Evolutionary conservation across 148 eudicot species (phyloP).

Genomic region (Camellia japonica): DNA sequence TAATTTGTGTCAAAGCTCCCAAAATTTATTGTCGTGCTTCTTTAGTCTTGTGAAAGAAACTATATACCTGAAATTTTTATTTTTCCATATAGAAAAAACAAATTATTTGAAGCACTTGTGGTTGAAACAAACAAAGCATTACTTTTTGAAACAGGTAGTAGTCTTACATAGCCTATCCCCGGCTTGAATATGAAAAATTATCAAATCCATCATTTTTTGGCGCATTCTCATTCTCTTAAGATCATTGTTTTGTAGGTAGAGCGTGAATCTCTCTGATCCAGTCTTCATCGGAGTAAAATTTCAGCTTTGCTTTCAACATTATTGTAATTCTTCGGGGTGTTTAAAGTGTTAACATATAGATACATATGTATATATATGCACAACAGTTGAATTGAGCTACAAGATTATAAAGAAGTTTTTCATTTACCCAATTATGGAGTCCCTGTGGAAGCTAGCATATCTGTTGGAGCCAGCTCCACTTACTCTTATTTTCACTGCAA

Average conservation of each 20-base stretch:
- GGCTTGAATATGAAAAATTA: background rate
- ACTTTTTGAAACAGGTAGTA: background rate
- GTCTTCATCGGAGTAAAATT: constrained; percentile 20
- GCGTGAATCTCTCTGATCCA: constrained; percentile 30
- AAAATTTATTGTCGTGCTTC: background rate
- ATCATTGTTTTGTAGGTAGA: constrained; percentile 33
- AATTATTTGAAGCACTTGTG: background rate
- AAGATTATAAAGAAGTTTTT: constrained; percentile 9
- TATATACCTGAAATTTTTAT: background rate
- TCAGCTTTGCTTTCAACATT: constrained; percentile 25
- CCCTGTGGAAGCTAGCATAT: constrained; percentile 76
- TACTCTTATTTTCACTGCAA: constrained; percentile 81
- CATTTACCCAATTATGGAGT: constrained; percentile 52
- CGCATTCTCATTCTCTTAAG: background rate
- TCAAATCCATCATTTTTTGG: background rate
- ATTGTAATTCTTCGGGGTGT: constrained; percentile 7
- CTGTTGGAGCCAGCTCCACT: constrained; percentile 89
- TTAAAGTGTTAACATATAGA: background rate
- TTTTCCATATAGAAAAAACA: background rate
- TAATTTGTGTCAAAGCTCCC: too few species aligned
- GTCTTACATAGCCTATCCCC: too few species aligned
- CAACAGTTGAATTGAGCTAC: constrained; percentile 1
- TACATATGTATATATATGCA: background rate
- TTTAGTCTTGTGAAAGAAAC: background rate
- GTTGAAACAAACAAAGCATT: background rate